Percentiles rank a stretch among this genome's conserved stretches.
Conservation (phyloP, 1,284 basidiomycete species). For the Boletellus deceptivus region DNA sequence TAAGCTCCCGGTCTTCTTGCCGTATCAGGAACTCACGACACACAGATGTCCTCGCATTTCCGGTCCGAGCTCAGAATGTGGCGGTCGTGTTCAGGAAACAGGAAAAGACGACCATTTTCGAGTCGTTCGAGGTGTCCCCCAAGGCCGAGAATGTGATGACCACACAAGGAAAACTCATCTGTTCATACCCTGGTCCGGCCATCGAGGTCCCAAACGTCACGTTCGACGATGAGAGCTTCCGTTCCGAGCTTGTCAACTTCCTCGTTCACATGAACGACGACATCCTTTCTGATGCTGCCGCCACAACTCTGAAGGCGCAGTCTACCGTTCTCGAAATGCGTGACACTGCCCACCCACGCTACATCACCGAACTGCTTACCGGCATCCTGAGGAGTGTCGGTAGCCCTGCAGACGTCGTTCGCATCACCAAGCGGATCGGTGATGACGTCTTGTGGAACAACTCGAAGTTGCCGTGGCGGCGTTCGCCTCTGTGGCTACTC, state of each 20-base stretch:
- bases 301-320: constrained; percentile 8
- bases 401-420: constrained; percentile 15
- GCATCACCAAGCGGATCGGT: constrained; percentile 32
- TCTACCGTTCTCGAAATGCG: constrained; percentile 28
- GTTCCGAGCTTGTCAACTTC: constrained; percentile 25
- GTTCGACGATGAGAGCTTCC: constrained; percentile 21
- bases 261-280: constrained; percentile 1
- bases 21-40: neutral
- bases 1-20: neutral
- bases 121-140: constrained; percentile 36
- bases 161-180: constrained; percentile 34
- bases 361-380: constrained; percentile 35
- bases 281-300: constrained; percentile 10
- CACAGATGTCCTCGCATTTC: constrained; percentile 25
- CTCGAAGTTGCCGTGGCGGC: constrained; percentile 34
- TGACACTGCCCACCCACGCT: constrained; percentile 32
- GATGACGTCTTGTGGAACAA: constrained; percentile 27
- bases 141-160: constrained; percentile 24
- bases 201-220: constrained; percentile 23
- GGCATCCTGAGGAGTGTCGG: constrained; percentile 34
- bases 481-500: constrained; percentile 40
- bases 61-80: constrained; percentile 38
- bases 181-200: constrained; percentile 36
- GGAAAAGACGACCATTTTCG: constrained; percentile 25
- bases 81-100: constrained; percentile 34